Evolutionary conservation across 495 filamentous ascomycete species (phyloP).

Genomic region (Pyronema domesticum): DNA sequence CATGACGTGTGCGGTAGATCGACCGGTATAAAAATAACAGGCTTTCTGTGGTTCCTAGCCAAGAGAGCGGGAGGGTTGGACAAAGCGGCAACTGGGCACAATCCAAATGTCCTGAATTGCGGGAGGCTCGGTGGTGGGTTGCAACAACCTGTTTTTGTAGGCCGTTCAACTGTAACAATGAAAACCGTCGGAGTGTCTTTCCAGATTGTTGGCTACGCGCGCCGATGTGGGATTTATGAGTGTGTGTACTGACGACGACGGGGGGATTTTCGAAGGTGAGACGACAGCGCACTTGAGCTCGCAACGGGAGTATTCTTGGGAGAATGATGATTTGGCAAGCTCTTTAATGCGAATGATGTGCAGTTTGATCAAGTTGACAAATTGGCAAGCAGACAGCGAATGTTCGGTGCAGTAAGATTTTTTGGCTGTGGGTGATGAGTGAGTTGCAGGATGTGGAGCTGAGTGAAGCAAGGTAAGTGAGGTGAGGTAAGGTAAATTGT

Average conservation of each 20-base stretch:
- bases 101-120: background rate
- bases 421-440: background rate
- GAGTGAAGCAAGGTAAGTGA: too few relatives aligned
- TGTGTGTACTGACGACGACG: background rate
- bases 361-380: background rate
- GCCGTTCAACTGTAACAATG: background rate
- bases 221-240: constrained; percentile 1
- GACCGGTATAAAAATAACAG: background rate
- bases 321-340: background rate
- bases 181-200: too few relatives aligned
- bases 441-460: background rate
- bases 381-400: background rate
- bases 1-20: background rate
- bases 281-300: too few relatives aligned
- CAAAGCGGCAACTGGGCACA: background rate
- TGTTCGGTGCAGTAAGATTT: background rate
- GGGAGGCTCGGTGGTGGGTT: background rate
- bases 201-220: background rate
- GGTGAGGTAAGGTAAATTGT: background rate
- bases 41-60: background rate
- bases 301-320: background rate
- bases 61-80: background rate
- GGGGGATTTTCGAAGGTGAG: background rate
- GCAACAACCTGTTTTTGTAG: constrained; percentile 4
- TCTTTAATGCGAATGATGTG: background rate